Base-by-base conservation (phyloP, 2,329 filamentous ascomycete genomes). In the Fusarium sterilihyphosum region DNA sequence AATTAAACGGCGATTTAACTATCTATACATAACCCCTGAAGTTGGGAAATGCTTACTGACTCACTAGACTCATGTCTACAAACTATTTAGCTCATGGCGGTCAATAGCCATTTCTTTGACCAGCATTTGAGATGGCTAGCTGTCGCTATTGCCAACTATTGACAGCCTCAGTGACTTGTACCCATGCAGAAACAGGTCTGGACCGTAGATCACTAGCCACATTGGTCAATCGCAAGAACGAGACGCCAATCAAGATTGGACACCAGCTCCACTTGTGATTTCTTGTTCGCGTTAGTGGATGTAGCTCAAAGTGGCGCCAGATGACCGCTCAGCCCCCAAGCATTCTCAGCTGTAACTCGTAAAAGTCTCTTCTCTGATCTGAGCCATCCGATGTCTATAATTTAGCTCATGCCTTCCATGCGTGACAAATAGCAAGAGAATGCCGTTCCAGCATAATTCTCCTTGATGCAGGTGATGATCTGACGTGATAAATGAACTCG, bases 391-490 rank as follows among this genome's bases (percentile, higher is more conserved):
- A 13, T 2, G 14, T 24, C 22, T 2, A 18, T 24, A 7, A 3
- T 6, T 11, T 18, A 3, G 2, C 29, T 13, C 11, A 5, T n/a
- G 16, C 7, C 7, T 24, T n/a, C 2, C 5, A 9, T n/a, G 5
- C 3, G 7, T 3, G 8, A 12, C 1, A 13, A 8, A 33, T 3
- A n/a, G 16, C 11, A 12, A 18, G 14, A 33, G 3, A 26, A 1
- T 0, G 1, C 0, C 11, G 11, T 8, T 33, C 8, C 10, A 2
- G 14, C 11, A 17, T n/a, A n/a, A n/a, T n/a, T n/a, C n/a, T n/a
- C n/a, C n/a, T n/a, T n/a, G n/a, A n/a, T n/a, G n/a, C n/a, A n/a
- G n/a, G n/a, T n/a, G n/a, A n/a, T n/a, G n/a, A n/a, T n/a, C n/a
- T n/a, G n/a, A n/a, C n/a, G n/a, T n/a, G n/a, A n/a, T n/a, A 20